phyloP scores from a whole-genome alignment of 202 grass and related monocot genomes.

The Zizania palustris region DNA sequence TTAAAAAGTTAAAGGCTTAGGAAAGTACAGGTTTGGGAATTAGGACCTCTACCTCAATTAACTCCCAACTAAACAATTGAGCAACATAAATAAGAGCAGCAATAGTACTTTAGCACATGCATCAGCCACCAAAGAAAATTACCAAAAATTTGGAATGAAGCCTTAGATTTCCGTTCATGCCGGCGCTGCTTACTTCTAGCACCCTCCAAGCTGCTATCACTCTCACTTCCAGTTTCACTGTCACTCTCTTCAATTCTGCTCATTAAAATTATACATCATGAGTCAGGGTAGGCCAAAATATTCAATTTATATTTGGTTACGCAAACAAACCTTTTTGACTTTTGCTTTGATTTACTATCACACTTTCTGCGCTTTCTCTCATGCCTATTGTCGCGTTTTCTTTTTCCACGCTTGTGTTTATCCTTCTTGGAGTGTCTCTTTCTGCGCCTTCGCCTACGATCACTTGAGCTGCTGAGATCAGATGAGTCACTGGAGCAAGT shows the following conservation, averaged over 20 bases:
- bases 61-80: conserved; percentile 7
- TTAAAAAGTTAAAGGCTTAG: conserved; percentile 7
- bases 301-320: conserved; percentile 13
- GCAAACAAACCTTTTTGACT: conserved; percentile 63
- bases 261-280: conserved; percentile 31
- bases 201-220: conserved; percentile 62
- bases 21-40: conserved; percentile 1
- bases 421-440: conserved; percentile 71
- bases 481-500: conserved; percentile 69
- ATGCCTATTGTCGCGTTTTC: conserved; percentile 70
- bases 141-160: conserved; percentile 69
- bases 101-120: not conserved
- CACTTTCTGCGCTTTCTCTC: conserved; percentile 76
- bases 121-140: conserved; percentile 34
- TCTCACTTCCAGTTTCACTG: conserved; percentile 54
- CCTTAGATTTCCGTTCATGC: conserved; percentile 58
- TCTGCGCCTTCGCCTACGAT: conserved; percentile 63
- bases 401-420: conserved; percentile 72
- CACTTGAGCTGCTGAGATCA: conserved; percentile 90
- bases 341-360: conserved; percentile 81
- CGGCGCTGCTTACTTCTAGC: conserved; percentile 54
- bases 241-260: conserved; percentile 58
- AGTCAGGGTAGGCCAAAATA: conserved; percentile 12
- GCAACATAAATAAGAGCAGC: not conserved
- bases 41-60: conserved; percentile 3